Evolutionary conservation across 2,329 filamentous ascomycete species (phyloP), one percentile per base, ranked within the genome.

Genomic region (Alternaria metachromatica): DNA sequence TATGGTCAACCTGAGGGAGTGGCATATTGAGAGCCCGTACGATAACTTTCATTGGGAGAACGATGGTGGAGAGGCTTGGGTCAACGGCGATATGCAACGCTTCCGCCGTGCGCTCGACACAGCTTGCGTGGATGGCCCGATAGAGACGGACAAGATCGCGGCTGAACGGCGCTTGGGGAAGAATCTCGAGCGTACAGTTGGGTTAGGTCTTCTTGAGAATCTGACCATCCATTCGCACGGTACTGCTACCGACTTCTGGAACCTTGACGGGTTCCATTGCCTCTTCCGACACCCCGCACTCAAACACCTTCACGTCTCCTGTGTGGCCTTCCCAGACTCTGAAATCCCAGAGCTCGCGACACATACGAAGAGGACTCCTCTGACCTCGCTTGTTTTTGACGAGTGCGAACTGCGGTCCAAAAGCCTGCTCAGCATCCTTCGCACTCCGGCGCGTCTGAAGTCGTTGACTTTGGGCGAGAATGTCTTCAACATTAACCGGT

Each of bases 201-300:
- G 75, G 1, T 55, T 79, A 37, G 69, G 71, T 2, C 69, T 72
- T 54, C 60, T 79, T 3, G 70, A 77, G 61, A 72, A 58, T 58
- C 67, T 80, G 33, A 76, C 72, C 0, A 72, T 79, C 8, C 78
- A 80, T 41, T 76, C 76, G 15, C 78, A 80, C 57, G 78, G 78
- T 25, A 50, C 68, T 9, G 51, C 64, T 20, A 63, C 73, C 6
- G 75, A 78, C 44, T 79, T 78, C 58, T 80, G 76, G 76, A 54
- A 69, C 7, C 71, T 80, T 6, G 67, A 69, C 18, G 70, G 64
- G 26, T 78, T 73, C 50, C 70, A 78, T 60, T 78, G 74, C 46
- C 69, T 80, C 12, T 80, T 80, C 55, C 75, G 70, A 21, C 78
- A 80, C 55, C 77, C 78, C 2, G 69, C 66, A 18, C 73, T 80